phyloP scores from a whole-genome alignment of 116 monocot genomes.

The Iris pallida region DNA sequence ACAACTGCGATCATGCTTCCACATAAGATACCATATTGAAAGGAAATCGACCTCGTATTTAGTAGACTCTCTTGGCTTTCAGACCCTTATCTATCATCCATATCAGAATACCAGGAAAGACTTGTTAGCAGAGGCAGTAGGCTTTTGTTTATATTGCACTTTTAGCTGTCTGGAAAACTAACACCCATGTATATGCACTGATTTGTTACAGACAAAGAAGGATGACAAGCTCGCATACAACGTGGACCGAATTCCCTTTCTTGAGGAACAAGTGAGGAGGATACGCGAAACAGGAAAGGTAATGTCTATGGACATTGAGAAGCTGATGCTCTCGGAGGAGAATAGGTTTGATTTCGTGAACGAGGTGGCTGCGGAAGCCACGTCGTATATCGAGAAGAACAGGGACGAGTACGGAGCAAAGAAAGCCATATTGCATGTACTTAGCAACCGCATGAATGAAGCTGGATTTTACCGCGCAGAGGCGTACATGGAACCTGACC shows the following conservation, averaged over 20 bases:
- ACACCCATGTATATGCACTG: not conserved
- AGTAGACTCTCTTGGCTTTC: no score
- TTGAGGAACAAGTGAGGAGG: constrained; percentile 85
- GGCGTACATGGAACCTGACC: constrained; percentile 69
- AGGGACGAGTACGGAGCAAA: constrained; percentile 80
- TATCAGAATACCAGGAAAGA: no score
- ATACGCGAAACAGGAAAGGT: constrained; percentile 70
- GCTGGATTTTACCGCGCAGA: constrained; percentile 69
- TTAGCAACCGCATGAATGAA: constrained; percentile 84
- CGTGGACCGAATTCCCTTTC: constrained; percentile 74
- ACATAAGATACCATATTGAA: no score
- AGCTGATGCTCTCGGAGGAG: constrained; percentile 68
- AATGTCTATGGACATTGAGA: constrained; percentile 71
- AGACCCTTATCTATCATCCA: no score
- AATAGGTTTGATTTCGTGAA: constrained; percentile 90
- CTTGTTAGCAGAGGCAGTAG: no score
- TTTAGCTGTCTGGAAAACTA: not conserved
- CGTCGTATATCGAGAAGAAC: constrained; percentile 53
- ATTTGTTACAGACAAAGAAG: constrained; percentile 50
- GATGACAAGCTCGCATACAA: constrained; percentile 51
- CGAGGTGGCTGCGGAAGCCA: constrained; percentile 86
- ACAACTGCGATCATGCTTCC: no score
- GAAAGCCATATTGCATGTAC: constrained; percentile 79
- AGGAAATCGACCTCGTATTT: no score
- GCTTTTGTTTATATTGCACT: not conserved